Evolutionary conservation across 139 green algal genomes (phyloP).

Genomic region (Coccomyxa sp.): DNA sequence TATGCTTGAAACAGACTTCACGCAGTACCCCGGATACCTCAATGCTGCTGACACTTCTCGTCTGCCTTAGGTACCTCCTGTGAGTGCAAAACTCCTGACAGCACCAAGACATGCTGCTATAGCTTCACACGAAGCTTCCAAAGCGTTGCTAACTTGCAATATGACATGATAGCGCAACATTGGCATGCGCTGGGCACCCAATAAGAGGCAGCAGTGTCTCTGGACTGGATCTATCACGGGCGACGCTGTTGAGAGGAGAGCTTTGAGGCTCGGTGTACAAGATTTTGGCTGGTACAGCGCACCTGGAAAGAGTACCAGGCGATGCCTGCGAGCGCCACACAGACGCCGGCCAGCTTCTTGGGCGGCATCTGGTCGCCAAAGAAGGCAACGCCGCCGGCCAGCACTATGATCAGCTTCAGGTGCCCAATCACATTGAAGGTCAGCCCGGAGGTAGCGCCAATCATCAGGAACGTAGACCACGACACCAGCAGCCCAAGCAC

Average conservation of each 20-base stretch:
- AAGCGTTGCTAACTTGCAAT: not conserved
- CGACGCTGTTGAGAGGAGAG: too few relatives aligned
- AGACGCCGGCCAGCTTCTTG: constrained; percentile 72
- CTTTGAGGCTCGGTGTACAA: too few relatives aligned
- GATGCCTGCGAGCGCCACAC: constrained; percentile 76
- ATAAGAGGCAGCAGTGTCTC: too few relatives aligned
- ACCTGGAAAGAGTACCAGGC: constrained; percentile 52
- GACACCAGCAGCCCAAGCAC: constrained; percentile 81
- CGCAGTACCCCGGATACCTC: not conserved
- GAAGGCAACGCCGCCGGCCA: constrained; percentile 73
- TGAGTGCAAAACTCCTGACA: not conserved
- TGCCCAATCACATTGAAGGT: constrained; percentile 85
- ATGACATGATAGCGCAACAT: not conserved
- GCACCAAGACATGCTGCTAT: not conserved
- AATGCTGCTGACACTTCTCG: not conserved
- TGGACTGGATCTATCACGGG: too few relatives aligned
- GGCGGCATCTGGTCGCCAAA: constrained; percentile 75
- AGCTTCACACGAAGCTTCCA: not conserved
- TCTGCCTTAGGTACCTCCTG: not conserved
- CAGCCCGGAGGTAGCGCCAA: constrained; percentile 50
- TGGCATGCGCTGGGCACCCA: too few relatives aligned
- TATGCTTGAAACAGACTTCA: too few relatives aligned
- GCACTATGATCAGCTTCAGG: constrained; percentile 81
- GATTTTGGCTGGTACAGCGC: too few relatives aligned
- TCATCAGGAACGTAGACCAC: constrained; percentile 80